Evolutionary conservation across 1,139 yeast species (phyloP).

Genomic region (Geotrichum cucujoidarum): DNA sequence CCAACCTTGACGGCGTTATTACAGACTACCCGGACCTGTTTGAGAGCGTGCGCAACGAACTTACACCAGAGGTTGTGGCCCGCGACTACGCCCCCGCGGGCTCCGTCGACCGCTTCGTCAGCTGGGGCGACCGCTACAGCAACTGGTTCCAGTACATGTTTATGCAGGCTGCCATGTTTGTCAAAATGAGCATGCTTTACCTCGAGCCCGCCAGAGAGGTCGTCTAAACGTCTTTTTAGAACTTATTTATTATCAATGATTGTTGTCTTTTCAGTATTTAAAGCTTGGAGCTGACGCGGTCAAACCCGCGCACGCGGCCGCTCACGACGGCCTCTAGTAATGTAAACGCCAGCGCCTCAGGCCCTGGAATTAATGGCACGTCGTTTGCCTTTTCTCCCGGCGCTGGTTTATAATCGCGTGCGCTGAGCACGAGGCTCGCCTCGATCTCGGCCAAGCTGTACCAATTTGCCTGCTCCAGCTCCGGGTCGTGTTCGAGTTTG

Average conservation of each 20-base stretch:
- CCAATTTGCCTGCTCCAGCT: conserved; percentile 82
- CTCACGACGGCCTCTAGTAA: conserved; percentile 40
- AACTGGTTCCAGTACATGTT: conserved; percentile 1
- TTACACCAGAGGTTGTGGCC: conserved; percentile 23
- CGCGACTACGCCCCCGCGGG: conserved; percentile 20
- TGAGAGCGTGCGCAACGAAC: conserved; percentile 16
- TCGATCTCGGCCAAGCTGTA: conserved; percentile 54
- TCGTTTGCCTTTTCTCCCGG: conserved; percentile 28
- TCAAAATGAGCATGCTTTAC: conserved; percentile 8
- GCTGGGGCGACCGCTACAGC: conserved; percentile 13
- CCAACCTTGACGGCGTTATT: conserved; percentile 57
- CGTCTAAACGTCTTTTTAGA: neutral
- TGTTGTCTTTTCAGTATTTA: too few species aligned
- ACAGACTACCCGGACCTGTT: conserved; percentile 52
- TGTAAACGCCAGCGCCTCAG: conserved; percentile 47
- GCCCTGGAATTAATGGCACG: conserved; percentile 43
- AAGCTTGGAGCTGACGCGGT: neutral
- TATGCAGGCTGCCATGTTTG: conserved; percentile 3
- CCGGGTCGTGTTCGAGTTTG: conserved; percentile 75
- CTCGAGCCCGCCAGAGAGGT: conserved; percentile 5
- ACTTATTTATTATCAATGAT: too few species aligned
- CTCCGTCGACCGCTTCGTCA: conserved; percentile 1
- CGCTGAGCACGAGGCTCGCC: conserved; percentile 12
- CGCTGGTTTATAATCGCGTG: conserved; percentile 17
- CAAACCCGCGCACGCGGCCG: conserved; percentile 15